Percentiles rank a stretch among this genome's conserved stretches.
Evolutionary conservation across 2,329 filamentous ascomycete genomes (phyloP).

Genomic region (Sporothrix humicola): DNA sequence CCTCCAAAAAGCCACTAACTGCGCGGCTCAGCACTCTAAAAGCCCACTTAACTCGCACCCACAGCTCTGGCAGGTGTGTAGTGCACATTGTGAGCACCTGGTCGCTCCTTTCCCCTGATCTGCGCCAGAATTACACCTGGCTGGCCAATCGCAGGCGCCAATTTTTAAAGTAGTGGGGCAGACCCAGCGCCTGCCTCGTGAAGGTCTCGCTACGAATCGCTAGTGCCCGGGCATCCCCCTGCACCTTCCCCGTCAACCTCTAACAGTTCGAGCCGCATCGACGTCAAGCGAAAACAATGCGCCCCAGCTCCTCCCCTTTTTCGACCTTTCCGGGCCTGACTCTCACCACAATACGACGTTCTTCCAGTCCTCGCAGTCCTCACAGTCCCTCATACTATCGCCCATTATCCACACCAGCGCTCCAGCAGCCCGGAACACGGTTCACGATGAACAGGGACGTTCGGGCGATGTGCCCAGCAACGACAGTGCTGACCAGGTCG

Average conservation of each 20-base stretch:
- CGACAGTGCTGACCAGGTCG: slow-evolving; percentile 10
- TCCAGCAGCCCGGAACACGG: slow-evolving; percentile 18
- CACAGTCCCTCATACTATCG: not conserved
- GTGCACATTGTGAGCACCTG: not conserved
- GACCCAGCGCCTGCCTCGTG: slow-evolving; percentile 9
- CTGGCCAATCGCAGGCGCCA: slow-evolving; percentile 18
- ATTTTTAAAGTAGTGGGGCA: slow-evolving; percentile 24
- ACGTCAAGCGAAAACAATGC: slow-evolving; percentile 37
- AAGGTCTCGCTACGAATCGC: not conserved
- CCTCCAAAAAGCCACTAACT: not conserved
- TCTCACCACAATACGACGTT: too few species aligned
- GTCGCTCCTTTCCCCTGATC: slow-evolving; percentile 25
- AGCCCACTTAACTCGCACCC: not conserved
- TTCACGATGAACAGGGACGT: not conserved
- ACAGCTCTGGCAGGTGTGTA: not conserved
- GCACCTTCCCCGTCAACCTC: slow-evolving; percentile 34
- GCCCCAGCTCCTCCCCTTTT: not conserved
- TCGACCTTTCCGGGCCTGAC: not conserved
- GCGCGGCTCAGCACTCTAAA: not conserved
- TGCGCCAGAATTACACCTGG: not conserved
- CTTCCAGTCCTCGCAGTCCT: too few species aligned
- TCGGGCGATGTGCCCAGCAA: slow-evolving; percentile 24
- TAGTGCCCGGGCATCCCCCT: slow-evolving; percentile 26
- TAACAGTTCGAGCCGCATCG: slow-evolving; percentile 42
- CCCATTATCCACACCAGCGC: not conserved